phyloP scores from a whole-genome alignment of 2,329 filamentous ascomycete species.

The Westerdykella sp. region DNA sequence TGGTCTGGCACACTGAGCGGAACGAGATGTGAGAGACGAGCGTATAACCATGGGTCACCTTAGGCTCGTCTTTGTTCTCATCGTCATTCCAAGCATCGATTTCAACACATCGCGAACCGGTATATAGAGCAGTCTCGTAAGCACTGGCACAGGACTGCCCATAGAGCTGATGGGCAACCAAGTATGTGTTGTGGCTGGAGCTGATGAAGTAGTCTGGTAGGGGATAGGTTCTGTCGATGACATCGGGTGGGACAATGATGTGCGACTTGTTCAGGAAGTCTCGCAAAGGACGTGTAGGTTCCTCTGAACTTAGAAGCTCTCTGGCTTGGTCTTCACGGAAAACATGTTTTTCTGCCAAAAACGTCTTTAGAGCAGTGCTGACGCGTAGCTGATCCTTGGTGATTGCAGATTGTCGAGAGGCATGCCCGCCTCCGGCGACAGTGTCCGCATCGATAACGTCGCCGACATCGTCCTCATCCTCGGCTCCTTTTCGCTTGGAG shows the following conservation, averaged over 20 bases:
- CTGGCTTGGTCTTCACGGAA: conserved; percentile 43
- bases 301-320: conserved; percentile 42
- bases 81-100: conserved; percentile 67
- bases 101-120: conserved; percentile 64
- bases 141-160: conserved; percentile 57
- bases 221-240: conserved; percentile 54
- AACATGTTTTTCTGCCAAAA: conserved; percentile 50
- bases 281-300: conserved; percentile 44
- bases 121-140: conserved; percentile 56
- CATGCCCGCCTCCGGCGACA: conserved; percentile 56
- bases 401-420: conserved; percentile 43
- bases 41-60: conserved; percentile 65
- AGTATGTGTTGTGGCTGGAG: conserved; percentile 68
- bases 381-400: conserved; percentile 53
- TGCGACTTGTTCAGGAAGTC: conserved; percentile 53
- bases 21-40: conserved; percentile 61
- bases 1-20: conserved; percentile 59
- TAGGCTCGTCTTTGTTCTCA: conserved; percentile 56
- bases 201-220: conserved; percentile 67
- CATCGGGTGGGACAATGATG: conserved; percentile 49
- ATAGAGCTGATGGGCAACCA: conserved; percentile 63
- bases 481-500: conserved; percentile 16
- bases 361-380: conserved; percentile 53
- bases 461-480: conserved; percentile 49
- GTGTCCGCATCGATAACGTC: conserved; percentile 46